Base-by-base conservation (phyloP, 495 filamentous ascomycete genomes). In the Podospora didyma region DNA sequence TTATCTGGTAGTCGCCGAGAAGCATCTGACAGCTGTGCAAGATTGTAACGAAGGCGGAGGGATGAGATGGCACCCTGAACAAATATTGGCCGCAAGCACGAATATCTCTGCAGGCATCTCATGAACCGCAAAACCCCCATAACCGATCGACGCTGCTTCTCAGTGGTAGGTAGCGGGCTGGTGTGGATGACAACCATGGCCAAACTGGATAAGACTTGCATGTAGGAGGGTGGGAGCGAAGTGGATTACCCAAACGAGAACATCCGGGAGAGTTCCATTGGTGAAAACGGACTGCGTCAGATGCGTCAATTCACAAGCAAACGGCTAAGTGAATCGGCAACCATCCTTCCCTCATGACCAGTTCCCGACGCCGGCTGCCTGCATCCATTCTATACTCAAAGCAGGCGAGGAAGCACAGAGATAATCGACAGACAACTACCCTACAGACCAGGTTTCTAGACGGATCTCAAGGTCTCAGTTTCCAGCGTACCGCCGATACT, bases 161-260 rank as follows among this genome's bases (percentile, higher is more conserved):
- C 11, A 9, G 35, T 28, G 21, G 22, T 46, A 14, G 55, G 46
- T 57, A 50, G 26, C 26, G 26, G 26, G 48, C 19, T 31, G 49
- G 20, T 31, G n/a, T 58, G 51, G 49, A 47, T 54, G 44, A 22
- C 34, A 52, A 51, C 21, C 34, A 48, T 49, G 17, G 35, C 61
- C 58, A 23, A 46, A 54, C 50, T 54, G 41, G 58, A 39, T 21
- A 14, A n/a, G 17, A 50, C 46, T 51, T 51, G 53, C 56, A 62
- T 62, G n/a, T 31, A 49, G 53, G 31, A 23, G 34, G 49, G 48
- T 42, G 42, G 45, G 31, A 14, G 9, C 20, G 26, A 41, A 17
- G 23, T 54, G 61, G 57, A 52, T 54, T 60, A 23, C 57, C 57
- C 49, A 56, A 63, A 60, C 23, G 17, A 45, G 57, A 17, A 31